phyloP scores from a whole-genome alignment of 2,329 filamentous ascomycete species.

The Xylaria sp. region DNA sequence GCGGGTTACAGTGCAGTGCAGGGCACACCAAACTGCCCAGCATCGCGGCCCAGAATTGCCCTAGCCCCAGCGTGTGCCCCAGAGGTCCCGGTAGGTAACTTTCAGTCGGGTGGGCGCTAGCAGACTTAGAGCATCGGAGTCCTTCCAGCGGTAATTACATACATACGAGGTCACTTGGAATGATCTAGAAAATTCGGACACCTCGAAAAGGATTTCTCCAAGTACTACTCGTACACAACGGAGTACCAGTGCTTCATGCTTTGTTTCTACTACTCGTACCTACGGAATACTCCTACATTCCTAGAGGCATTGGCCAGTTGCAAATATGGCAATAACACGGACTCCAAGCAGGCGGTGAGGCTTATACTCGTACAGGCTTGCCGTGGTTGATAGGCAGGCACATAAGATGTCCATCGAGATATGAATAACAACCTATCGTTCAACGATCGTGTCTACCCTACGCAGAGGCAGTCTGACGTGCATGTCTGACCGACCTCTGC shows the following conservation, averaged over 20 bases:
- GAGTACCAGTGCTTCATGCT: neutral
- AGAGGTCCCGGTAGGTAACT: no score
- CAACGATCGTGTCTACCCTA: no score
- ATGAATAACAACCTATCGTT: no score
- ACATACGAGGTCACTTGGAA: neutral
- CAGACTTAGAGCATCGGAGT: neutral
- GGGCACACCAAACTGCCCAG: neutral
- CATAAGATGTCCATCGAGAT: no score
- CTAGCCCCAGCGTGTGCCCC: no score
- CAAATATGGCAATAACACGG: neutral
- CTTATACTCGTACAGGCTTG: neutral
- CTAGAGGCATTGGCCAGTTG: neutral
- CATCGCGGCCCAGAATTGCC: no score
- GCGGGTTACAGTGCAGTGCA: neutral
- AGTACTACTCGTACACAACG: neutral
- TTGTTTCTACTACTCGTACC: no score
- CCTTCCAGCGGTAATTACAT: neutral
- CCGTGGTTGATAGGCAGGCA: no score
- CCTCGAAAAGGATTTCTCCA: neutral
- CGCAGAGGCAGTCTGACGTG: constrained; percentile 9
- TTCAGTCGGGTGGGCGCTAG: no score
- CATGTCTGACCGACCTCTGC: constrained; percentile 1
- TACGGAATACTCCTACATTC: no score
- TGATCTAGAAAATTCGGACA: neutral
- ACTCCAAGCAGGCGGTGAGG: neutral